These are phyloP conservation scores for Candida sp. DNA, from an alignment of 1,139 yeast genomes.

Conservation along the genomic window DNA sequence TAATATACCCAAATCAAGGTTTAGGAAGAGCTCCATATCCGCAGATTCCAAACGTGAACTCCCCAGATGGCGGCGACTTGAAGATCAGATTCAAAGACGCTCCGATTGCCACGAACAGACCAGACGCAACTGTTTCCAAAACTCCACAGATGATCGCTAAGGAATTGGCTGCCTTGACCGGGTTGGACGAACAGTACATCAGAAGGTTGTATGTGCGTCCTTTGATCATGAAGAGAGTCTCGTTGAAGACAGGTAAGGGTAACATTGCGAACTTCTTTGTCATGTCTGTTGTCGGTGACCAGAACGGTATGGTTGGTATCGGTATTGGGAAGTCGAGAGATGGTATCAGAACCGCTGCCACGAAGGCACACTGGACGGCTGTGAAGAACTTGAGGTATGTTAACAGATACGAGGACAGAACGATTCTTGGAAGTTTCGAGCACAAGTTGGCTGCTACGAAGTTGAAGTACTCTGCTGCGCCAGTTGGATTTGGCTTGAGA, in stretches of 20 bases:
- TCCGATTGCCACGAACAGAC: constrained; percentile 14
- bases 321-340: constrained; percentile 95
- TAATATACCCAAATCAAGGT: constrained; percentile 51
- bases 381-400: constrained; percentile 82
- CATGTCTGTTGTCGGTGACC: constrained; percentile 90
- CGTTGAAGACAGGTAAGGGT: constrained; percentile 94
- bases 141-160: constrained; percentile 45
- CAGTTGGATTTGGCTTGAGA: constrained; percentile 93
- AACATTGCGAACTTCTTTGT: constrained; percentile 87
- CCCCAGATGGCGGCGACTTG: constrained; percentile 47
- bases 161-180: constrained; percentile 72
- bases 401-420: constrained; percentile 90
- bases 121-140: constrained; percentile 17
- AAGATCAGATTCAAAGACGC: constrained; percentile 36
- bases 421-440: constrained; percentile 85
- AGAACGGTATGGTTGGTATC: constrained; percentile 91
- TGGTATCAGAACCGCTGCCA: constrained; percentile 76
- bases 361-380: constrained; percentile 95
- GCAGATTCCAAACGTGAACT: constrained; percentile 41
- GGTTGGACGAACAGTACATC: constrained; percentile 71
- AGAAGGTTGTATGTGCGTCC: constrained; percentile 69
- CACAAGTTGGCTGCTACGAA: constrained; percentile 89
- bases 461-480: constrained; percentile 82
- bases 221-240: constrained; percentile 77
- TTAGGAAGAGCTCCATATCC: constrained; percentile 45